phyloP scores from a whole-genome alignment of 2,329 filamentous ascomycete genomes.

The Gnomoniopsis smithogilvyi region DNA sequence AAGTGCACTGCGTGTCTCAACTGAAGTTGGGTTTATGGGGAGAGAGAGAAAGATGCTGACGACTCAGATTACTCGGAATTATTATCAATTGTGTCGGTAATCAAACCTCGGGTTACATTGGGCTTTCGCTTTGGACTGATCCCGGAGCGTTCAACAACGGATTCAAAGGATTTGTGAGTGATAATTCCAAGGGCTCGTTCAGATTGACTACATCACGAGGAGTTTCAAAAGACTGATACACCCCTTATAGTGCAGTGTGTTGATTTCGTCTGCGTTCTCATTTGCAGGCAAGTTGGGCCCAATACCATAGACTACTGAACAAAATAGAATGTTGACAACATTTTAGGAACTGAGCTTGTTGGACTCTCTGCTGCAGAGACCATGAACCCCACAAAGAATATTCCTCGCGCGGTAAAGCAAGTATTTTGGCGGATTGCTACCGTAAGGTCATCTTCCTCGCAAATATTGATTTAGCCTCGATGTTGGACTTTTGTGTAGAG shows the following conservation, averaged over 20 bases:
- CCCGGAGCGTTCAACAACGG: slow-evolving; percentile 82
- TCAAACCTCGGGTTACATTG: slow-evolving; percentile 71
- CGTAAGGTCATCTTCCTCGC: not conserved
- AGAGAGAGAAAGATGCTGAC: slow-evolving; percentile 20
- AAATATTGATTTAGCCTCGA: not conserved
- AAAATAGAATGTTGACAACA: not conserved
- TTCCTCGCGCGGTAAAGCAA: slow-evolving; percentile 86
- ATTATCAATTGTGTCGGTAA: slow-evolving; percentile 82
- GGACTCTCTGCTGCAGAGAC: slow-evolving; percentile 76
- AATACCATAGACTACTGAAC: not conserved
- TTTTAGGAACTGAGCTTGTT: slow-evolving; percentile 66
- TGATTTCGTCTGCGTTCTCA: slow-evolving; percentile 73
- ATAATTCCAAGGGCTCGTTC: not conserved
- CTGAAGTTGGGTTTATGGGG: not conserved
- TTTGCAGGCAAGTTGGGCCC: slow-evolving; percentile 49
- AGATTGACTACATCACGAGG: not conserved
- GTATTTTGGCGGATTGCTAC: slow-evolving; percentile 86
- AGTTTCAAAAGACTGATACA: not conserved
- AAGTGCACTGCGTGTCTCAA: slow-evolving; percentile 36
- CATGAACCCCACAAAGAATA: slow-evolving; percentile 71
- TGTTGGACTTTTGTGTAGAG: not conserved
- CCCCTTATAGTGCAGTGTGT: slow-evolving; percentile 56
- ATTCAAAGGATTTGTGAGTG: slow-evolving; percentile 69
- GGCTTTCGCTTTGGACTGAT: slow-evolving; percentile 69
- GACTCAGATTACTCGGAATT: slow-evolving; percentile 70